A percentile compares a stretch with the other conserved stretches of the same genome.
Conservation (phyloP, 805 yeast species). For the Saccharomycodes ludwigii region DNA sequence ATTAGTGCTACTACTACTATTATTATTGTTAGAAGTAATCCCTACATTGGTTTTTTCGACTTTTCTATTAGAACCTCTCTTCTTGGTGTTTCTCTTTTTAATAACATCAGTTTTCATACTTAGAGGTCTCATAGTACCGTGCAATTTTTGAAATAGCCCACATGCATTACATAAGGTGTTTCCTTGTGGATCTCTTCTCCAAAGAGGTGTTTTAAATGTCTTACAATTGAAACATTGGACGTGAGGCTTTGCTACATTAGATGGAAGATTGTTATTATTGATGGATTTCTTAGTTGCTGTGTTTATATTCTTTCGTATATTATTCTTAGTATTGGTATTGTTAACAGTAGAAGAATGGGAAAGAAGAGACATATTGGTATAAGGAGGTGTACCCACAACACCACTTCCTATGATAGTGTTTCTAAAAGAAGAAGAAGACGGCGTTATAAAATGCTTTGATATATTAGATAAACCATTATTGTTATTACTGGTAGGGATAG, state of each 20-base stretch:
- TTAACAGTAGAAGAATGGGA: too few relatives aligned
- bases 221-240: slow-evolving; percentile 74
- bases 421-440: not conserved
- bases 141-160: slow-evolving; percentile 82
- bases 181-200: slow-evolving; percentile 91
- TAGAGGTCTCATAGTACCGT: slow-evolving; percentile 90
- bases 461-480: too few relatives aligned
- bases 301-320: too few relatives aligned
- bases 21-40: slow-evolving; percentile 3
- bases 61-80: slow-evolving; percentile 37
- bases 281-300: too few relatives aligned
- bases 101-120: slow-evolving; percentile 87
- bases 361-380: too few relatives aligned
- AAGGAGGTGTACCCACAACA: slow-evolving; percentile 1
- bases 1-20: too few relatives aligned
- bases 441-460: slow-evolving; percentile 1
- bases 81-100: slow-evolving; percentile 56
- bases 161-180: slow-evolving; percentile 93
- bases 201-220: slow-evolving; percentile 84
- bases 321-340: too few relatives aligned
- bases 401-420: slow-evolving; percentile 2
- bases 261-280: too few relatives aligned
- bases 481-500: too few relatives aligned
- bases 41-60: slow-evolving; percentile 8
- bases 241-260: slow-evolving; percentile 17